phyloP scores from a whole-genome alignment of 2,329 filamentous ascomycete genomes.

The Chrysoporthe puriensis region DNA sequence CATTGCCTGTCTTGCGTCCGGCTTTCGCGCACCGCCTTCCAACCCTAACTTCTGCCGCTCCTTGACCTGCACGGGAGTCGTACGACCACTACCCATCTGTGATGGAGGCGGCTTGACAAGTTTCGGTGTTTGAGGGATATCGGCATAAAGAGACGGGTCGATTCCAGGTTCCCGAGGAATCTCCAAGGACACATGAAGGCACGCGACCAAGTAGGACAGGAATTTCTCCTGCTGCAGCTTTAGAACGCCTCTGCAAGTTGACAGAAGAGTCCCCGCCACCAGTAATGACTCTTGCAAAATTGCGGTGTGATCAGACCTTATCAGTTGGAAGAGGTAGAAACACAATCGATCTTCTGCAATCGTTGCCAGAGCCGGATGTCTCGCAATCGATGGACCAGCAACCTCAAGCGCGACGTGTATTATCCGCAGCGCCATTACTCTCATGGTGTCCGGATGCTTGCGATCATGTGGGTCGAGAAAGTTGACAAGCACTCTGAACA shows the following conservation, averaged over 20 bases:
- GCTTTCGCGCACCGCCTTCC: conserved; percentile 88
- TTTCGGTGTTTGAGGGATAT: conserved; percentile 89
- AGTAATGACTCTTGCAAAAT: conserved; percentile 91
- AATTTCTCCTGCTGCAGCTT: conserved; percentile 98
- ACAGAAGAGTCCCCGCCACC: conserved; percentile 86
- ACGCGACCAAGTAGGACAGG: conserved; percentile 90
- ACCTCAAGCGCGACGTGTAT: conserved; percentile 97
- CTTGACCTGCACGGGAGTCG: conserved; percentile 88
- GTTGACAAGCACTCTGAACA: conserved; percentile 92
- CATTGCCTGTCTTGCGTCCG: conserved; percentile 96
- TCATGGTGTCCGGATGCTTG: conserved; percentile 91
- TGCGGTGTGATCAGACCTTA: conserved; percentile 93
- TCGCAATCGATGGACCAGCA: conserved; percentile 90
- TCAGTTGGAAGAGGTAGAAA: conserved; percentile 92
- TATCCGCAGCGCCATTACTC: conserved; percentile 95
- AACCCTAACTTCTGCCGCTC: conserved; percentile 91
- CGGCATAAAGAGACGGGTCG: conserved; percentile 87
- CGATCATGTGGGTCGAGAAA: conserved; percentile 91
- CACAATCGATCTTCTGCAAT: conserved; percentile 93
- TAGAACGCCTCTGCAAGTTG: conserved; percentile 86
- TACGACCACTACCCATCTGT: conserved; percentile 76
- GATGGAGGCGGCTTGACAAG: conserved; percentile 78
- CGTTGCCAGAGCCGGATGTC: conserved; percentile 83
- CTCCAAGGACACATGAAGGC: conserved; percentile 89
- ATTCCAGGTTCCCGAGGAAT: conserved; percentile 91